phyloP scores from a whole-genome alignment of 352 stramenopile species.

The Pythium chondricola region DNA sequence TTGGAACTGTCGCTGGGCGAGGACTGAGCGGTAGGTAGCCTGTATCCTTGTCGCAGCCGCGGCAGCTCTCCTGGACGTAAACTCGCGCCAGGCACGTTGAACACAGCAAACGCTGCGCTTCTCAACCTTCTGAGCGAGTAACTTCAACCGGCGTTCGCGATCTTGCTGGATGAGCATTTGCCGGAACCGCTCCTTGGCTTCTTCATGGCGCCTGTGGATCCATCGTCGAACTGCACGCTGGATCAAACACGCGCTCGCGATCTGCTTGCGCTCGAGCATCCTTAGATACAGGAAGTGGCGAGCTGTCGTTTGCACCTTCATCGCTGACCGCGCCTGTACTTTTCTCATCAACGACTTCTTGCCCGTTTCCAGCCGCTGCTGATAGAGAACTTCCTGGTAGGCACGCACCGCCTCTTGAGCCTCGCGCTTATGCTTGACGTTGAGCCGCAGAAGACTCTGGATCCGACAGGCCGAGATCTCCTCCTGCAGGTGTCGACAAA shows the following conservation, averaged over 20 bases:
- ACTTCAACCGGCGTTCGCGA: conserved; percentile 4
- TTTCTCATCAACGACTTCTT: conserved; percentile 12
- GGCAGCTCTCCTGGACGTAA: conserved; percentile 2
- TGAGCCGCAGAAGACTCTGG: conserved; percentile 10
- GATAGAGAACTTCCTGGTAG: conserved; percentile 20
- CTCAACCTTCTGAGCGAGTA: conserved; percentile 14
- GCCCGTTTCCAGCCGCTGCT: conserved; percentile 11
- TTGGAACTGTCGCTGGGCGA: conserved; percentile 22
- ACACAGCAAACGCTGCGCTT: conserved; percentile 21
- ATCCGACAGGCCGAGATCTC: conserved; percentile 8
- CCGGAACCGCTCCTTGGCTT: conserved; percentile 10
- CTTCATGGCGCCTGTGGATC: conserved; percentile 6
- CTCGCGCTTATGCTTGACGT: conserved; percentile 10
- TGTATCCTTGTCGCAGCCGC: conserved; percentile 29
- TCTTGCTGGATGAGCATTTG: conserved; percentile 18
- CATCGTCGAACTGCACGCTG: conserved; percentile 11
- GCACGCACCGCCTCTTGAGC: conserved; percentile 6
- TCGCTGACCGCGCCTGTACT: conserved; percentile 8
- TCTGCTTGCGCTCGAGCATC: not conserved
- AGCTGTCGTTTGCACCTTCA: not conserved
- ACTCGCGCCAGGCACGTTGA: conserved; percentile 25
- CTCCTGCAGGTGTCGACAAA: conserved; percentile 1
- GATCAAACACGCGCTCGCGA: not conserved
- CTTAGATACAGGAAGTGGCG: conserved; percentile 1
- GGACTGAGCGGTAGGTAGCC: conserved; percentile 11